Conservation (phyloP, 208 protist species). For the Wallacemonas sp. region DNA sequence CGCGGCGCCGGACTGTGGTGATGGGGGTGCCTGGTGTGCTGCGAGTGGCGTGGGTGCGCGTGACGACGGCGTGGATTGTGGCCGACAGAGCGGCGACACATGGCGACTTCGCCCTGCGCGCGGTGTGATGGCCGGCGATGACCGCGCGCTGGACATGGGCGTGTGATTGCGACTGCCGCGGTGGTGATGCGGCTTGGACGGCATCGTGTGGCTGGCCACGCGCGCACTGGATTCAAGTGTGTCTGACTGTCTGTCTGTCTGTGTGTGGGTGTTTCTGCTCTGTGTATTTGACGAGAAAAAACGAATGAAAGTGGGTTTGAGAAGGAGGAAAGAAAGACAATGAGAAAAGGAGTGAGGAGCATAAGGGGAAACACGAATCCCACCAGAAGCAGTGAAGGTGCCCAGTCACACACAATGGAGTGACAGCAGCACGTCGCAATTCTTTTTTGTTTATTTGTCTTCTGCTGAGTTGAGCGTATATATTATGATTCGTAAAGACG, state of each 20-base stretch:
- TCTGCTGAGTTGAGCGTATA: background rate
- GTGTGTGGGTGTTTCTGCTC: conserved; percentile 15
- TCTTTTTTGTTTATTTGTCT: background rate
- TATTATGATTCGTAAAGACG: background rate
- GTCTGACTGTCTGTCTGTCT: background rate
- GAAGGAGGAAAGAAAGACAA: background rate
- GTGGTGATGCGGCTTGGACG: no score
- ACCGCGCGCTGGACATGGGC: background rate
- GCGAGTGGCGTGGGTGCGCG: background rate
- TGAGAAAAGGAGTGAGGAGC: background rate
- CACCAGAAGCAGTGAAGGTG: no score
- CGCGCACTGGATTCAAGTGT: no score
- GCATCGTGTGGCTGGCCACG: no score
- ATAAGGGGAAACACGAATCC: no score
- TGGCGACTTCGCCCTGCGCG: background rate
- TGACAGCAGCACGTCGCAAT: background rate
- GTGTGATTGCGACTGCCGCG: background rate
- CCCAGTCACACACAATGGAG: no score
- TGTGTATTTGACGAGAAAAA: background rate
- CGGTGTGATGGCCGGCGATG: background rate
- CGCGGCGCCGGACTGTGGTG: no score
- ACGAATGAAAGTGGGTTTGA: background rate
- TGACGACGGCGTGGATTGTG: background rate
- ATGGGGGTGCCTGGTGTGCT: no score
- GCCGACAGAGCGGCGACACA: background rate